A percentile compares a stretch with the other conserved stretches of the same genome.
phyloP scores from a whole-genome alignment of 2,329 filamentous ascomycete genomes.

The Ceratocystis smalleyi region DNA sequence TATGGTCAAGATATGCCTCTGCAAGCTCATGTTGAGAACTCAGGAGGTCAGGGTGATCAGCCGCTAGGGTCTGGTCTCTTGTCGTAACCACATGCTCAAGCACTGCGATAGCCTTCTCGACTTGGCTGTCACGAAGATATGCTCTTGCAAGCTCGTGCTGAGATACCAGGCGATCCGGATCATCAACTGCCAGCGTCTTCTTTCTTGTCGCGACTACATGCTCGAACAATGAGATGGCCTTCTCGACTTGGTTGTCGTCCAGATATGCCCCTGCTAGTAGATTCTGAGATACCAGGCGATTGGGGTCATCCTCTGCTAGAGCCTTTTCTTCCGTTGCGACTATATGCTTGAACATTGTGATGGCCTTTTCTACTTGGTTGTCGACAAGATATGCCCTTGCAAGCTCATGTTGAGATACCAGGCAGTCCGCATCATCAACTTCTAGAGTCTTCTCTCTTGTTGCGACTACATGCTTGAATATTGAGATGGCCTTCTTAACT shows the following conservation, averaged over 20 bases:
- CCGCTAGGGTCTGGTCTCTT: accelerated
- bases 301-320: neutral
- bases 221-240: no score
- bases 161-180: no score
- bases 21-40: neutral
- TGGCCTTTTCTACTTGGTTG: neutral
- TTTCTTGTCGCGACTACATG: no score
- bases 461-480: neutral
- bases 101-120: neutral
- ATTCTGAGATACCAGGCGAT: neutral
- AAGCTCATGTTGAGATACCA: no score
- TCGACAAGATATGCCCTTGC: no score
- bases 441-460: neutral
- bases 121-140: neutral
- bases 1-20: neutral
- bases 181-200: no score
- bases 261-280: neutral
- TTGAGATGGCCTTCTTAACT: neutral
- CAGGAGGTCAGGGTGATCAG: neutral
- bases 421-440: neutral
- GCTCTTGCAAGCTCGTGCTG: no score
- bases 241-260: no score
- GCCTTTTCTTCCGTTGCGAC: neutral
- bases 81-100: neutral
- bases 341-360: neutral